phyloP scores from a whole-genome alignment of 2,329 filamentous ascomycete genomes.

The Aspergillus phoenicis region DNA sequence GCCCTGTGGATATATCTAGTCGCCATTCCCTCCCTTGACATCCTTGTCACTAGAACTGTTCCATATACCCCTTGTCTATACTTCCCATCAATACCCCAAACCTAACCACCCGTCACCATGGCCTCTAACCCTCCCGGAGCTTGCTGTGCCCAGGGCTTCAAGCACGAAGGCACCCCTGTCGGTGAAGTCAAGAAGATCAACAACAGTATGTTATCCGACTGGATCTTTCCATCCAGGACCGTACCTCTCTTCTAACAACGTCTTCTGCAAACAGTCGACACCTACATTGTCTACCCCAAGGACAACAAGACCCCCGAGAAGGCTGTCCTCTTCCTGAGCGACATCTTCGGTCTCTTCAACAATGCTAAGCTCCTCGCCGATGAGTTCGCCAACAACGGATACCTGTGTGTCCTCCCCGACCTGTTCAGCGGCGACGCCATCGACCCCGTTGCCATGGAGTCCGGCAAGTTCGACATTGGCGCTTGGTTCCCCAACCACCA shows the following conservation, averaged over 20 bases:
- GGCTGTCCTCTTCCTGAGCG: conserved; percentile 60
- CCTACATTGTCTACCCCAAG: conserved; percentile 59
- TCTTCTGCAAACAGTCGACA: conserved; percentile 46
- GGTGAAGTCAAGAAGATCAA: conserved; percentile 53
- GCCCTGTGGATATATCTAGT: neutral
- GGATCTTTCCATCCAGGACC: neutral
- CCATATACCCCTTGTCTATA: neutral
- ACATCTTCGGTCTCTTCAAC: conserved; percentile 62
- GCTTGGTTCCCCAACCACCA: conserved; percentile 53
- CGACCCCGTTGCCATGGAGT: conserved; percentile 52
- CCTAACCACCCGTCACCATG: conserved; percentile 39
- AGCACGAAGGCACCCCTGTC: conserved; percentile 53
- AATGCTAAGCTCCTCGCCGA: conserved; percentile 71
- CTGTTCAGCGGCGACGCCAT: conserved; percentile 69
- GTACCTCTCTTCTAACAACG: neutral
- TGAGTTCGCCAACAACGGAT: conserved; percentile 73
- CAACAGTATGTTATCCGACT: conserved; percentile 40
- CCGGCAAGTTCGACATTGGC: conserved; percentile 53
- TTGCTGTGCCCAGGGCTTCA: conserved; percentile 54
- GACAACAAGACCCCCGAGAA: conserved; percentile 54
- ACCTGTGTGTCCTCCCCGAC: conserved; percentile 69
- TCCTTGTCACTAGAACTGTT: neutral
- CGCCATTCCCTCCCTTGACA: neutral
- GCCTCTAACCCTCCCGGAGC: conserved; percentile 53
- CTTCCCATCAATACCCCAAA: neutral